Evolutionary conservation across 202 grass and related monocot genomes (phyloP).

Genomic region (Schoenoplectus tabernaemontani): DNA sequence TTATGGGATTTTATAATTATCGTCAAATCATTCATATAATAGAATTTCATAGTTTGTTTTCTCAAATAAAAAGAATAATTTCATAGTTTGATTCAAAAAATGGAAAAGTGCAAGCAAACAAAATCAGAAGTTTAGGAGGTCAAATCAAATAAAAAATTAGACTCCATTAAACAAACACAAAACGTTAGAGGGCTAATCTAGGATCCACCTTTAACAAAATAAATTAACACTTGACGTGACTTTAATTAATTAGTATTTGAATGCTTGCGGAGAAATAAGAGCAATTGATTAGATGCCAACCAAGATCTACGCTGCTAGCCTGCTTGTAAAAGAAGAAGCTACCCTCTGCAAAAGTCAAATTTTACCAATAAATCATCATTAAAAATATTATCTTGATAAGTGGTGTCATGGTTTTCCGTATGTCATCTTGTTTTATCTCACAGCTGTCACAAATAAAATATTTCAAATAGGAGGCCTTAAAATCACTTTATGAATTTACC

Average conservation of each 20-base stretch:
- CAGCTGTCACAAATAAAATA: not conserved
- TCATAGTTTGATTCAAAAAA: not conserved
- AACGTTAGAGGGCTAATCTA: not conserved
- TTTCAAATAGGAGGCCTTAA: too few species aligned
- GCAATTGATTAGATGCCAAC: conserved; percentile 2
- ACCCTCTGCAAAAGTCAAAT: conserved; percentile 1
- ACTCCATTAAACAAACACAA: not conserved
- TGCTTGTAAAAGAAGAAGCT: not conserved
- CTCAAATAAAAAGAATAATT: too few species aligned
- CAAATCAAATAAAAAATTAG: conserved; percentile 1
- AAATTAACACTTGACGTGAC: not conserved
- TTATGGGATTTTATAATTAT: not conserved
- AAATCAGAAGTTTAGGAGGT: conserved; percentile 14
- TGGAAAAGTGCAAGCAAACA: not conserved
- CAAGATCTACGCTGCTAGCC: not conserved
- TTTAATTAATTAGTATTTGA: conserved; percentile 20
- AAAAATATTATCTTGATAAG: not conserved
- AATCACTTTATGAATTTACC: too few species aligned
- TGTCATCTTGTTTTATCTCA: not conserved
- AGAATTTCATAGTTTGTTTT: not conserved
- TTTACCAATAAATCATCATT: conserved; percentile 4
- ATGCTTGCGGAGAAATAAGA: not conserved
- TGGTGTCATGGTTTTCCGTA: not conserved
- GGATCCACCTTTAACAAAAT: not conserved
- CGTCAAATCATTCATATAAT: not conserved